Evolutionary conservation across 768 basidiomycete genomes (phyloP).

Genomic region (Termitomyces sp.): DNA sequence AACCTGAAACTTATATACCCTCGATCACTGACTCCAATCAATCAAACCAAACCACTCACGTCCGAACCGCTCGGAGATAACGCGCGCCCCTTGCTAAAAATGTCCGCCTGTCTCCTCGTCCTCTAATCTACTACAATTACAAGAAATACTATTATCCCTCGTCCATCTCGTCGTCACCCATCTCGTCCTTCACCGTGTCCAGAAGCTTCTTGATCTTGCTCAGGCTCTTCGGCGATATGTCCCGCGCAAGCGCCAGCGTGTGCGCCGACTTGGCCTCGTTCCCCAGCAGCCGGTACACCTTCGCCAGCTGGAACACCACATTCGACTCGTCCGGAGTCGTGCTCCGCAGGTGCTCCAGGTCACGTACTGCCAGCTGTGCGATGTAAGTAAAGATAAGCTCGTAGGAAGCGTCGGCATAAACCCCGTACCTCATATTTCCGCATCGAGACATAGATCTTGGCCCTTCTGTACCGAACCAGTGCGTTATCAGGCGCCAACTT

Average conservation of each 20-base stretch:
- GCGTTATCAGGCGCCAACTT: conserved; percentile 82
- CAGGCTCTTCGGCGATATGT: conserved; percentile 88
- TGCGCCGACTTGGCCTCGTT: conserved; percentile 78
- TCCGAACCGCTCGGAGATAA: conserved; percentile 9
- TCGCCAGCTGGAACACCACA: conserved; percentile 93
- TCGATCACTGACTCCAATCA: conserved; percentile 9
- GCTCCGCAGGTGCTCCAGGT: conserved; percentile 77
- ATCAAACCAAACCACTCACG: conserved; percentile 18
- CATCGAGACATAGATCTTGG: conserved; percentile 85
- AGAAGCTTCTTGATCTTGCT: conserved; percentile 79
- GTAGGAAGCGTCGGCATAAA: not conserved
- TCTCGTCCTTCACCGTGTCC: conserved; percentile 64
- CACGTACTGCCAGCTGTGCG: conserved; percentile 71
- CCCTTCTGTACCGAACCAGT: conserved; percentile 90
- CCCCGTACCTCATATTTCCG: conserved; percentile 75
- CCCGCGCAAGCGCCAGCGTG: conserved; percentile 85
- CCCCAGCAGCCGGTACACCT: conserved; percentile 81
- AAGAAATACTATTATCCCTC: conserved; percentile 54
- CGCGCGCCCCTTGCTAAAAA: conserved; percentile 7
- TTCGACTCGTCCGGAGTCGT: conserved; percentile 94
- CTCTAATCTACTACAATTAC: conserved; percentile 18
- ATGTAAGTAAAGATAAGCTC: conserved; percentile 20
- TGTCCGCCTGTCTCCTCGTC: conserved; percentile 7
- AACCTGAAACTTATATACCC: conserved; percentile 18
- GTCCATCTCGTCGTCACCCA: conserved; percentile 67